Evolutionary conservation across 2,329 filamentous ascomycete genomes (phyloP).

Genomic region (Thelonectria discophora): DNA sequence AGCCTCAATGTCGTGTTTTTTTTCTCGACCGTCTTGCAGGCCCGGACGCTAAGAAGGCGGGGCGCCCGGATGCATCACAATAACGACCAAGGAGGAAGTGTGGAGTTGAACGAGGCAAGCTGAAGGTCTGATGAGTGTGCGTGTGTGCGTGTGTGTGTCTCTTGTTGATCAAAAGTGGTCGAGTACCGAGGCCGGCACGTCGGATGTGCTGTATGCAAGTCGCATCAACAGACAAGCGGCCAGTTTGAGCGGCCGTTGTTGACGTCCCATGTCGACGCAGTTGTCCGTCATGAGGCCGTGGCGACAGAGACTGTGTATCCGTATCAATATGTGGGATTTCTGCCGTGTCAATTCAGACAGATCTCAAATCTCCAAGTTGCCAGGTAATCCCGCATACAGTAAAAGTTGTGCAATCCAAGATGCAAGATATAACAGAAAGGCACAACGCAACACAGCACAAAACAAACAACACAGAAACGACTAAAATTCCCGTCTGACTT

Average conservation of each 20-base stretch:
- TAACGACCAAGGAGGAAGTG: conserved; percentile 36
- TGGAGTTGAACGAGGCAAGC: conserved; percentile 37
- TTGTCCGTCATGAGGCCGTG: conserved; percentile 2
- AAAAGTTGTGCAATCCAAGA: conserved; percentile 36
- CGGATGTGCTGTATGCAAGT: background rate
- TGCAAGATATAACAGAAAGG: conserved; percentile 41
- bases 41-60: conserved; percentile 26
- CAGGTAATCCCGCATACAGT: too few species aligned
- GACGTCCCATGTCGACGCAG: too few species aligned
- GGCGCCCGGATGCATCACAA: conserved; percentile 22
- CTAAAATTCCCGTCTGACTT: background rate
- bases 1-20: conserved; percentile 27
- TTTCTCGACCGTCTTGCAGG: conserved; percentile 29
- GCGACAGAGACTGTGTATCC: too few species aligned
- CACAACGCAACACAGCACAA: conserved; percentile 25
- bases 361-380: conserved; percentile 43
- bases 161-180: background rate
- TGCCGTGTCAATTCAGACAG: conserved; percentile 32
- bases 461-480: conserved; percentile 30
- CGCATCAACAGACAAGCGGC: conserved; percentile 10
- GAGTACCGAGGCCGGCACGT: conserved; percentile 19
- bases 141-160: too few species aligned
- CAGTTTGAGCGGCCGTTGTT: conserved; percentile 11
- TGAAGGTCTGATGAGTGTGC: conserved; percentile 31
- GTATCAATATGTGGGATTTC: too few species aligned